These are phyloP conservation scores for Talaromyces atroroseus DNA, from an alignment of 2,329 filamentous ascomycete species.

Conservation along the genomic window DNA sequence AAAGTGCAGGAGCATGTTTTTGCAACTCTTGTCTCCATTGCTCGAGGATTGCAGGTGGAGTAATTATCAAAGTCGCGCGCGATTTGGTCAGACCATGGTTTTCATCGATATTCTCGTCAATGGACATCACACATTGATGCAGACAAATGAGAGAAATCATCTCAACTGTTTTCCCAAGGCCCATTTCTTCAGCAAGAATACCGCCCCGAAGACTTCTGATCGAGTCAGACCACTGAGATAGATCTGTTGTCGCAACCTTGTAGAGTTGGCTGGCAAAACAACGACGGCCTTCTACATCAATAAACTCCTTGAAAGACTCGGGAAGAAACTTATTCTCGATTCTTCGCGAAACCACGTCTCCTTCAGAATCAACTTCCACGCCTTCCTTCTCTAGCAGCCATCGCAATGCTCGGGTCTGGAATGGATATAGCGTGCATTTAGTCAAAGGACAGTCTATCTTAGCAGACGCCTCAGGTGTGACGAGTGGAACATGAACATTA, in stretches of 20 bases:
- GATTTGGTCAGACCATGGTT: conserved; percentile 34
- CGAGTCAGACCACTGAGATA: conserved; percentile 29
- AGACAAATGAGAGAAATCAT: conserved; percentile 43
- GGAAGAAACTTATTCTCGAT: conserved; percentile 22
- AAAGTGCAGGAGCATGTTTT: conserved; percentile 52
- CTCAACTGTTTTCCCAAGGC: conserved; percentile 47
- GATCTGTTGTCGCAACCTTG: conserved; percentile 34
- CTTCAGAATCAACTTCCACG: conserved; percentile 28
- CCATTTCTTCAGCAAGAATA: conserved; percentile 48
- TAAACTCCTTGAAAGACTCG: conserved; percentile 33
- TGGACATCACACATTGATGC: conserved; percentile 26
- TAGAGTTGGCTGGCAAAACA: conserved; percentile 41
- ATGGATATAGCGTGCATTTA: conserved; percentile 42
- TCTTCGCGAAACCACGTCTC: conserved; percentile 21
- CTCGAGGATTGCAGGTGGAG: conserved; percentile 55
- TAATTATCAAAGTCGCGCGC: conserved; percentile 58
- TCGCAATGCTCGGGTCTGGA: conserved; percentile 42
- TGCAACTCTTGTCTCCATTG: conserved; percentile 60
- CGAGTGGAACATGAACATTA: conserved; percentile 41
- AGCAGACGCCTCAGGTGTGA: conserved; percentile 27
- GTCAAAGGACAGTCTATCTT: conserved; percentile 31
- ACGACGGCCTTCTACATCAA: conserved; percentile 32
- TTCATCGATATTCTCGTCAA: conserved; percentile 16
- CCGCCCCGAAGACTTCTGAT: conserved; percentile 34
- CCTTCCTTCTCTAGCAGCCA: conserved; percentile 45